Conservation (phyloP, 2,329 filamentous ascomycete genomes). For the Monosporascus sp. region DNA sequence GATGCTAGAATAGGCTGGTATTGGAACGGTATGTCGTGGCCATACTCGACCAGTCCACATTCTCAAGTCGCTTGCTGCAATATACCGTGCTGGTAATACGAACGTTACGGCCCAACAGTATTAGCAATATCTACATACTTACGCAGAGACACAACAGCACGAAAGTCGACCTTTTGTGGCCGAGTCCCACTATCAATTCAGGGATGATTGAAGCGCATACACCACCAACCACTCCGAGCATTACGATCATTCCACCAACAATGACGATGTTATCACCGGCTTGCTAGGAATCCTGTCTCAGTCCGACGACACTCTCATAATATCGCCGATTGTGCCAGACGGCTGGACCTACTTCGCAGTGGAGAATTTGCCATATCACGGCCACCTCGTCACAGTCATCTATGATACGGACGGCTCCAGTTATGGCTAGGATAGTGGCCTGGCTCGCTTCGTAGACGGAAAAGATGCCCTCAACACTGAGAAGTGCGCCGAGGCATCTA, state of each 20-base stretch:
- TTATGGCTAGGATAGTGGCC: constrained; percentile 29
- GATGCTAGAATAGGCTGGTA: constrained; percentile 29
- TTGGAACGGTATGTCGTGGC: constrained; percentile 43
- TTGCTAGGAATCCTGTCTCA: constrained; percentile 36
- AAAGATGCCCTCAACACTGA: constrained; percentile 21
- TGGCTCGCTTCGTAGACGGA: constrained; percentile 34
- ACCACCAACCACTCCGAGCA: constrained; percentile 34
- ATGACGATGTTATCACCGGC: constrained; percentile 39
- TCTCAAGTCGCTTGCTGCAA: constrained; percentile 34
- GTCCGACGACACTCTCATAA: constrained; percentile 30
- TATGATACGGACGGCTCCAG: constrained; percentile 34
- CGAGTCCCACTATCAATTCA: constrained; percentile 36
- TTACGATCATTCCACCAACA: constrained; percentile 40
- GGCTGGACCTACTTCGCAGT: constrained; percentile 35
- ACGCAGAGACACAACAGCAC: constrained; percentile 35
- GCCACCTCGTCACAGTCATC: constrained; percentile 33
- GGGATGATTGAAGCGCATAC: constrained; percentile 31
- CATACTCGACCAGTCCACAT: constrained; percentile 37
- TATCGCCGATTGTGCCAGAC: constrained; percentile 34
- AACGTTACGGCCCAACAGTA: constrained; percentile 33
- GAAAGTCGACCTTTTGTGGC: constrained; percentile 38
- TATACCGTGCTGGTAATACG: constrained; percentile 27
- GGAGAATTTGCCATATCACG: constrained; percentile 39
- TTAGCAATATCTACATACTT: constrained; percentile 30
- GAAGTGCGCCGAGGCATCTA: constrained; percentile 9